A percentile compares a stretch with the other conserved stretches of the same genome.
Conservation (phyloP, 257 asterid species). For the Solanum verrucosum region DNA sequence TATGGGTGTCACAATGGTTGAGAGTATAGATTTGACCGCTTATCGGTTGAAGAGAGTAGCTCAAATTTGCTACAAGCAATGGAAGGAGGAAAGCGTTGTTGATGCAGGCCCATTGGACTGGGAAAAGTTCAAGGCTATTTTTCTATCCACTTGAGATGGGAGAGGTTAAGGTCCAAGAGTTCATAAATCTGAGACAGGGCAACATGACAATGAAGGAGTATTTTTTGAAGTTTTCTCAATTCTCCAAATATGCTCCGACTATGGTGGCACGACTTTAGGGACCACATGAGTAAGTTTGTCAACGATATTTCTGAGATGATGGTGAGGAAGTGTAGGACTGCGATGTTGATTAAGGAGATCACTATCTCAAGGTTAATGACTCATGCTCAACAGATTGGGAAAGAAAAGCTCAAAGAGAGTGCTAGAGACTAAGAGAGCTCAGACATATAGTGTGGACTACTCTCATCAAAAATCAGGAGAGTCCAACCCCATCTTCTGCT, state of each 20-base stretch:
- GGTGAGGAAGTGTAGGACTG: neutral
- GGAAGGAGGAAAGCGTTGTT: neutral
- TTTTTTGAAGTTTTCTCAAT: neutral
- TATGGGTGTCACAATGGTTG: neutral
- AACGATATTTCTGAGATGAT: too few relatives aligned
- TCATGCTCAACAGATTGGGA: neutral
- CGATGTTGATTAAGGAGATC: neutral
- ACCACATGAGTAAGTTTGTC: neutral
- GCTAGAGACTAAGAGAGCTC: neutral
- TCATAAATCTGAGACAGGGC: neutral
- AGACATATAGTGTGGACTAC: too few relatives aligned
- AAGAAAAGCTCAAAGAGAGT: neutral
- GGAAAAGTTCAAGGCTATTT: too few relatives aligned
- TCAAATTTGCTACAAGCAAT: neutral
- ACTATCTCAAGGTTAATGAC: neutral
- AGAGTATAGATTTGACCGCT: neutral
- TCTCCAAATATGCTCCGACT: neutral
- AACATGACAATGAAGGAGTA: neutral
- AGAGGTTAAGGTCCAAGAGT: neutral
- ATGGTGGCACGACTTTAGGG: too few relatives aligned
- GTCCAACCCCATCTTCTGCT: neutral
- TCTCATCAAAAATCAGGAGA: too few relatives aligned
- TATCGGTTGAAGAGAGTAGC: neutral
- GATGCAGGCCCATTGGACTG: neutral
- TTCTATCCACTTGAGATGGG: neutral